phyloP scores from a whole-genome alignment of 306 rosid genomes.

The Cucumis melo region DNA sequence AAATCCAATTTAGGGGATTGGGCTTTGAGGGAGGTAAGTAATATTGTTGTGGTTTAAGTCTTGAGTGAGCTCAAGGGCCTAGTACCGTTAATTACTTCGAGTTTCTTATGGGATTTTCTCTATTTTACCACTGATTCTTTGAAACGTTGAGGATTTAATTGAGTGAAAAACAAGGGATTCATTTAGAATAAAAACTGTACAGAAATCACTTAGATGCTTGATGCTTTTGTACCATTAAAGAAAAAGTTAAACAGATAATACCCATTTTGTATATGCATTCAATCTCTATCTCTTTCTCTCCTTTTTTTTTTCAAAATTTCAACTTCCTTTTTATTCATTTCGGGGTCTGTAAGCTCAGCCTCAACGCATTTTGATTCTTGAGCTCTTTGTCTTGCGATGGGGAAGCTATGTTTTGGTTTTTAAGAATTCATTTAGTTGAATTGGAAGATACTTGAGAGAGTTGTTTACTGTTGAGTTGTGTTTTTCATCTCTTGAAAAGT shows the following conservation, averaged over 20 bases:
- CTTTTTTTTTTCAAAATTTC: neutral
- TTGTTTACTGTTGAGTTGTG: too few species aligned
- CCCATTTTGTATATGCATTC: neutral
- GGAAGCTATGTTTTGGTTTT: too few species aligned
- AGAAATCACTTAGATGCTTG: neutral
- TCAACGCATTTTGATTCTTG: neutral
- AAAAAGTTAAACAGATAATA: neutral
- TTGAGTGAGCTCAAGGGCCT: too few species aligned
- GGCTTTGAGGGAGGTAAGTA: too few species aligned
- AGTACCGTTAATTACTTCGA: too few species aligned
- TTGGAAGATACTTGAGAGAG: too few species aligned
- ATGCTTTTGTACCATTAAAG: neutral
- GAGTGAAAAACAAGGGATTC: neutral
- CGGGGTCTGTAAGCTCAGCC: neutral
- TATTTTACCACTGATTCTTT: neutral
- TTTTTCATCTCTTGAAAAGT: too few species aligned
- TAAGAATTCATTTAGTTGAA: too few species aligned
- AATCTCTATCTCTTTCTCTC: neutral
- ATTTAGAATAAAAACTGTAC: neutral
- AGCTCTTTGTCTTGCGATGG: slow-evolving; percentile 16
- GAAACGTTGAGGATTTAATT: neutral
- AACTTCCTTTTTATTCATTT: neutral
- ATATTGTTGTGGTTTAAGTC: too few species aligned
- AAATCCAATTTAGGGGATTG: too few species aligned
- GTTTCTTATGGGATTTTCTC: neutral